These are phyloP conservation scores for Rauvolfia tetraphylla DNA, from an alignment of 257 asterid genomes.

Conservation along the genomic window DNA sequence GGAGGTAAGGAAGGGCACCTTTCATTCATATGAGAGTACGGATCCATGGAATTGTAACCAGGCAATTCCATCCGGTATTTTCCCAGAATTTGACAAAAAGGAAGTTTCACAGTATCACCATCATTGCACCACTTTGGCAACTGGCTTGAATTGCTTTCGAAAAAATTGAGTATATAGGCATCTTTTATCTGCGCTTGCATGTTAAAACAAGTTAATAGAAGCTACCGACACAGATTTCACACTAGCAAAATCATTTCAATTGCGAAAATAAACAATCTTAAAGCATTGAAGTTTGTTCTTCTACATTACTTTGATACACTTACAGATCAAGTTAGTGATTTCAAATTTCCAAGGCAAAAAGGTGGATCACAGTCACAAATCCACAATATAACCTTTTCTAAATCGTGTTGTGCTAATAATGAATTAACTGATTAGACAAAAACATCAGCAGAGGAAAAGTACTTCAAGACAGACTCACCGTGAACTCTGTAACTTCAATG, in stretches of 20 bases:
- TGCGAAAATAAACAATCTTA: background rate
- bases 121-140: slow-evolving; percentile 94
- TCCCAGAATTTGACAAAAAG: slow-evolving; percentile 83
- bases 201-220: background rate
- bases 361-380: background rate
- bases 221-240: background rate
- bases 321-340: background rate
- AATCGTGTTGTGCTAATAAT: background rate
- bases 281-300: background rate
- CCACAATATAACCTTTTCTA: background rate
- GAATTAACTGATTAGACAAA: background rate
- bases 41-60: slow-evolving; percentile 63
- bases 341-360: background rate
- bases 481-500: slow-evolving; percentile 88
- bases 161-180: slow-evolving; percentile 69
- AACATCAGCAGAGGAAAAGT: background rate
- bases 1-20: slow-evolving; percentile 83
- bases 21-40: slow-evolving; percentile 84
- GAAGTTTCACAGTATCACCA: slow-evolving; percentile 68
- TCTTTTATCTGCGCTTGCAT: slow-evolving; percentile 73
- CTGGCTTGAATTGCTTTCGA: slow-evolving; percentile 64
- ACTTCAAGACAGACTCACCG: slow-evolving; percentile 47
- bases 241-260: background rate
- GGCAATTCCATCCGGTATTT: slow-evolving; percentile 84
- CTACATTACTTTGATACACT: background rate